Base-by-base conservation (phyloP, 2,329 filamentous ascomycete genomes). In the Fusarium sp. region DNA sequence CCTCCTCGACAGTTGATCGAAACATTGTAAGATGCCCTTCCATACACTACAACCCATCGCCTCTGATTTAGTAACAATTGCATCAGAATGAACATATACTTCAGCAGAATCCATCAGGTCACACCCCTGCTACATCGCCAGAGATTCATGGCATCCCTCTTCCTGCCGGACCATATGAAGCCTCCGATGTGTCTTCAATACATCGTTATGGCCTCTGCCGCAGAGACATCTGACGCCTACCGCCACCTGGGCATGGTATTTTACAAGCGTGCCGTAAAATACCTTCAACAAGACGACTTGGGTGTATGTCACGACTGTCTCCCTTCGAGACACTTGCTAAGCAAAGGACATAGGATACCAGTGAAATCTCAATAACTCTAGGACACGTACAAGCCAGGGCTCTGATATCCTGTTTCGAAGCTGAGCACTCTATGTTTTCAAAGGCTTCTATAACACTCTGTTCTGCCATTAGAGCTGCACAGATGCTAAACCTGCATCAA, bases 121-220 rank as follows among this genome's bases (percentile, higher is more conserved):
- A 39, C 48, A 17, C 66, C 66, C 7, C 48, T 69, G 26, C 22
- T 69, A 26, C 66, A 69, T 28, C 49, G 42, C 11, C 66, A 69
- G 7, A 66, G 66, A 13, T 69, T 69, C 12, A n/a, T 63, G 31
- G n/a, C 48, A 24, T 55, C 56, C 7, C 26, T 63, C 17, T 55
- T 44, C 28, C 26, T 35, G 20, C 56, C 42, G 2, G 64, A 48
- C 13, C 48, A 45, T 49, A 69, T n/a, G 48, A 69, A 69, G 31
- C n/a, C 42, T 18, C 56, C 66, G 11, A 49, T 69, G 64, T 69
- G 66, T 33, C 66, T 69, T n/a, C 66, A 69, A 41, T 69, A 69
- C 26, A 69, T 69, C 14, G 42, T 69, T 10, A 69, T 69, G 66
- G 48, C 64, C 5, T 69, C 68, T 63, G 66, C 66, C 28, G 26